Evolutionary conservation across 2,329 filamentous ascomycete genomes (phyloP).

Genomic region (Rhytidhysteron rufulum): DNA sequence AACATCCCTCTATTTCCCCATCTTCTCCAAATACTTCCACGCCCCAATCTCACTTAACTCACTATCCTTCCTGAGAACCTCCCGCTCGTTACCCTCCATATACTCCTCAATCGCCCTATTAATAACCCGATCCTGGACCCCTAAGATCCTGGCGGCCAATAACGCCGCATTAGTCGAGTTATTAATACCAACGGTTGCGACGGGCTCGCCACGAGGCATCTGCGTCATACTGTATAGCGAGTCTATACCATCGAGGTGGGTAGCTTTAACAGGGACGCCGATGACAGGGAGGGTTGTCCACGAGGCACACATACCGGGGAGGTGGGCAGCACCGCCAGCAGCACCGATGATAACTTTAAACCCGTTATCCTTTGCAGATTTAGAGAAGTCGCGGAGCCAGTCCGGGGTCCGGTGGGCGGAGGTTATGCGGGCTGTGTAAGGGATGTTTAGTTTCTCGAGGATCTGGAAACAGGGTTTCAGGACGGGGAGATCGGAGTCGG

Average conservation of each 20-base stretch:
- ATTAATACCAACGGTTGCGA: conserved; percentile 44
- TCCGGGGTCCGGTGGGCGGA: conserved; percentile 60
- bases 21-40: conserved; percentile 49
- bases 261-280: conserved; percentile 49
- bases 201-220: conserved; percentile 47
- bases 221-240: conserved; percentile 49
- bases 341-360: conserved; percentile 48
- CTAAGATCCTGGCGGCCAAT: conserved; percentile 43
- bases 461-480: conserved; percentile 64
- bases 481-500: conserved; percentile 70
- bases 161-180: conserved; percentile 46
- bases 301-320: conserved; percentile 50
- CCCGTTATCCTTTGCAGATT: conserved; percentile 31
- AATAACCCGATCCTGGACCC: conserved; percentile 51
- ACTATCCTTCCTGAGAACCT: conserved; percentile 61
- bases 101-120: conserved; percentile 59
- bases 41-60: conserved; percentile 55
- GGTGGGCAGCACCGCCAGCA: conserved; percentile 48
- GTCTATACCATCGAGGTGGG: conserved; percentile 48
- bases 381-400: conserved; percentile 45
- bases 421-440: conserved; percentile 70
- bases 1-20: too few species aligned
- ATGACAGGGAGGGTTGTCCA: conserved; percentile 50
- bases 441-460: conserved; percentile 66
- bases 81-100: conserved; percentile 58